phyloP scores from a whole-genome alignment of 2,329 filamentous ascomycete genomes.

The Talaromyces marneffei region DNA sequence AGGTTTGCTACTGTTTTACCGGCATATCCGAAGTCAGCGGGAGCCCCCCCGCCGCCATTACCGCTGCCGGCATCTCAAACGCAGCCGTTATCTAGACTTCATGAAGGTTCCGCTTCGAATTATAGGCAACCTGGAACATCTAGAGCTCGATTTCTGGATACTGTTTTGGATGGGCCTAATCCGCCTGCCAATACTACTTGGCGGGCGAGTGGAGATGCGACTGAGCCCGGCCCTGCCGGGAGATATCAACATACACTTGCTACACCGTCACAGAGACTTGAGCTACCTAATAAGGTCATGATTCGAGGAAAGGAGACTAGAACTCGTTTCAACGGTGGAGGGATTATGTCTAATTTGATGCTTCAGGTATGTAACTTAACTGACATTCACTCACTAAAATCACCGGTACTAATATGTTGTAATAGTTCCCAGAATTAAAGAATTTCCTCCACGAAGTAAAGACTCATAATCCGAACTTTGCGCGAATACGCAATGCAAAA shows the following conservation, averaged over 20 bases:
- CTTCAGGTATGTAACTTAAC: conserved; percentile 37
- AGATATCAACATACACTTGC: conserved; percentile 18
- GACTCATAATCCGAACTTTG: conserved; percentile 31
- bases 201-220: not conserved
- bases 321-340: conserved; percentile 38
- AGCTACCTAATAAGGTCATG: conserved; percentile 30
- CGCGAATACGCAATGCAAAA: conserved; percentile 30
- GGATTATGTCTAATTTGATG: conserved; percentile 36
- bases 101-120: not conserved
- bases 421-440: conserved; percentile 34
- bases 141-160: conserved; percentile 13
- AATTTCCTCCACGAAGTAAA: conserved; percentile 35
- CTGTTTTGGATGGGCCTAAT: conserved; percentile 13
- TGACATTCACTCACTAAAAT: too few species aligned
- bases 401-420: not conserved
- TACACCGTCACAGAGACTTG: conserved; percentile 29
- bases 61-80: not conserved
- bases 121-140: not conserved
- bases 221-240: not conserved
- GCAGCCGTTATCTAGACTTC: not conserved
- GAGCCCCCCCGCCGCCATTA: not conserved
- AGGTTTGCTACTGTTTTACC: conserved; percentile 1
- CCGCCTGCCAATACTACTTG: not conserved
- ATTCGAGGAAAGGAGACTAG: conserved; percentile 35
- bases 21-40: not conserved